Percentiles rank a stretch among this genome's conserved stretches.
Evolutionary conservation across 2,329 filamentous ascomycete species (phyloP).

Genomic region (Talaromyces sp.): DNA sequence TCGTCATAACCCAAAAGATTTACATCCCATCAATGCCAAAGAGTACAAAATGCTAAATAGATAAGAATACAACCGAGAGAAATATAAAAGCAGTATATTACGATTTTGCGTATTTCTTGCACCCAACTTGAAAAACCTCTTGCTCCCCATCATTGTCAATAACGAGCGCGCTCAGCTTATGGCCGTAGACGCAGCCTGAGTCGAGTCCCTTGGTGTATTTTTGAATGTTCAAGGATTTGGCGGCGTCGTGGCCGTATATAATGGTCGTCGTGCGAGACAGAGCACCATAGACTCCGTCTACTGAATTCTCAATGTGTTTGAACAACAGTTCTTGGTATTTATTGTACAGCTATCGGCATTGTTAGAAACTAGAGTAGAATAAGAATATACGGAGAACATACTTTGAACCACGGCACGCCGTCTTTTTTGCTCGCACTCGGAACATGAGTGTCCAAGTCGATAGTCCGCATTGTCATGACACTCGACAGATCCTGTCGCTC

Average conservation of each 20-base stretch:
- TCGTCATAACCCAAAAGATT: neutral
- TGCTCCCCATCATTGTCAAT: slow-evolving; percentile 54
- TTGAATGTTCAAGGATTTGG: slow-evolving; percentile 60
- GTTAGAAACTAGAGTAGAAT: neutral
- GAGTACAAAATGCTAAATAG: neutral
- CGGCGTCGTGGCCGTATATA: slow-evolving; percentile 83
- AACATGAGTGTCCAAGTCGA: slow-evolving; percentile 58
- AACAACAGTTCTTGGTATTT: slow-evolving; percentile 24
- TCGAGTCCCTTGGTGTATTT: slow-evolving; percentile 80
- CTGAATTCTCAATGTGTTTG: neutral
- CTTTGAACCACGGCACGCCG: slow-evolving; percentile 63
- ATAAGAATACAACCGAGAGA: neutral
- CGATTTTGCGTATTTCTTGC: slow-evolving; percentile 25
- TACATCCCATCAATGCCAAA: neutral
- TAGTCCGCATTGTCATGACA: slow-evolving; percentile 87
- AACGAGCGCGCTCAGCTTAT: slow-evolving; percentile 69
- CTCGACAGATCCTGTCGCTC: slow-evolving; percentile 69
- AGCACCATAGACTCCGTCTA: neutral
- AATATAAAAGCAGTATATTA: slow-evolving; percentile 1
- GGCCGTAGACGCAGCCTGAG: slow-evolving; percentile 72
- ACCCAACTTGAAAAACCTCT: slow-evolving; percentile 38
- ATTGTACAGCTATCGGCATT: slow-evolving; percentile 43
- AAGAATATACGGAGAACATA: slow-evolving; percentile 17
- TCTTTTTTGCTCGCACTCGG: slow-evolving; percentile 44
- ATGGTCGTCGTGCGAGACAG: slow-evolving; percentile 54